Evolutionary conservation across 2,329 filamentous ascomycete species (phyloP), one percentile per base, ranked within the genome.

Genomic region (Neopestalotiopsis clavispora): DNA sequence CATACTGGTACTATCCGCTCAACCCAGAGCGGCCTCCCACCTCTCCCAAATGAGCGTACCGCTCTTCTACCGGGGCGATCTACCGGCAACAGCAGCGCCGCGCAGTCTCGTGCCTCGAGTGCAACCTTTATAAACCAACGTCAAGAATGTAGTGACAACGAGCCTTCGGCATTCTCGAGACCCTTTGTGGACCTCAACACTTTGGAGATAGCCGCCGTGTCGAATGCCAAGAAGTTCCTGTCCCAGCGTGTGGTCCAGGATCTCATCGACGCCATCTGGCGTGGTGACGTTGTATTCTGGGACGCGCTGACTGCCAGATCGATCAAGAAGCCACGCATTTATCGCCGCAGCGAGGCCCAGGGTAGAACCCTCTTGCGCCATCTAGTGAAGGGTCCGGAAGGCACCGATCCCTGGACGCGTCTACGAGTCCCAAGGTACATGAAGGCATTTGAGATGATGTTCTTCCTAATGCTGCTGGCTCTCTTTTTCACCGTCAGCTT

Each of bases 401-500:
- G 60, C 6, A 34, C 57, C 13, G 60, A 63, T 38, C 32, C 60
- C 32, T 63, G 60, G 60, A 40, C 60, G 10, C 60, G 60, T 28
- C 60, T 63, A 7, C 60, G 60, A 3, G 60, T 63, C 6, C 60
- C 60, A 2, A 20, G 60, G 34, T 63, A 63, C 60, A 63, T 63
- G 60, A 63, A 63, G 34, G 60, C 38, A 63, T 63, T 63, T 28
- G 60, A 63, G 32, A 63, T 63, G 32, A 42, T 42, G 4, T 63
- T 63, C 60, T 63, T 63, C n/a, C 60, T 63, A 6, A 63, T 14
- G 17, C 38, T 63, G 14, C 30, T 63, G 17, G 60, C 32, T 14
- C 60, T 63, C 6, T 63, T 63, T 14, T 42, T 38, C 13, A 20
- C 20, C 28, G 60, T 63, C 60, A 40, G 32, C 32, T 38, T 63